phyloP scores from a whole-genome alignment of 106 monocot genomes.

The Dendrobium officinale region DNA sequence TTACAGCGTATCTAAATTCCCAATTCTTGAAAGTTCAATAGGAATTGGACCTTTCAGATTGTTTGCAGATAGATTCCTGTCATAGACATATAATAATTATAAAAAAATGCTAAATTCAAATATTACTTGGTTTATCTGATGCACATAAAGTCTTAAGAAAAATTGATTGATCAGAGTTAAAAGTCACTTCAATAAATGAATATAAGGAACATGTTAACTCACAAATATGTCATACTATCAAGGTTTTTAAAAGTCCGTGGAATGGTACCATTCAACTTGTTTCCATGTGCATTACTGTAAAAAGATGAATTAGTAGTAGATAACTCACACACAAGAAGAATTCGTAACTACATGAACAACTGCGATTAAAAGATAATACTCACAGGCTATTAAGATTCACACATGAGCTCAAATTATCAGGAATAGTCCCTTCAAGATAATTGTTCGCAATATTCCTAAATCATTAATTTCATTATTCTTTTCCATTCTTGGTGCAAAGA shows the following conservation, averaged over 20 bases:
- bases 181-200: background rate
- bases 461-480: background rate
- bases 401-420: constrained; percentile 87
- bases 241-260: constrained; percentile 52
- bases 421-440: constrained; percentile 76
- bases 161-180: background rate
- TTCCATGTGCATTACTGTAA: constrained; percentile 52
- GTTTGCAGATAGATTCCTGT: constrained; percentile 89
- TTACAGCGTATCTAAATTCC: constrained; percentile 91
- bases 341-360: background rate
- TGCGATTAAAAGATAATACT: constrained; percentile 4
- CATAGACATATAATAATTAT: constrained; percentile 1
- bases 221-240: constrained; percentile 93
- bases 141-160: background rate
- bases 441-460: constrained; percentile 92
- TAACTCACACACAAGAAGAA: background rate
- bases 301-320: background rate
- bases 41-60: constrained; percentile 67
- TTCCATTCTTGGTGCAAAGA: background rate
- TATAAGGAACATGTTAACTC: constrained; percentile 14
- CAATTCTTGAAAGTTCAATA: constrained; percentile 70
- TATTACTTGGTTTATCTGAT: background rate
- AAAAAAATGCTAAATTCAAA: background rate
- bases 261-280: constrained; percentile 59
- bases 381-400: constrained; percentile 88